These are phyloP conservation scores for Globisporangium middletonii DNA, from an alignment of 352 stramenopile species.

Conservation along the genomic window DNA sequence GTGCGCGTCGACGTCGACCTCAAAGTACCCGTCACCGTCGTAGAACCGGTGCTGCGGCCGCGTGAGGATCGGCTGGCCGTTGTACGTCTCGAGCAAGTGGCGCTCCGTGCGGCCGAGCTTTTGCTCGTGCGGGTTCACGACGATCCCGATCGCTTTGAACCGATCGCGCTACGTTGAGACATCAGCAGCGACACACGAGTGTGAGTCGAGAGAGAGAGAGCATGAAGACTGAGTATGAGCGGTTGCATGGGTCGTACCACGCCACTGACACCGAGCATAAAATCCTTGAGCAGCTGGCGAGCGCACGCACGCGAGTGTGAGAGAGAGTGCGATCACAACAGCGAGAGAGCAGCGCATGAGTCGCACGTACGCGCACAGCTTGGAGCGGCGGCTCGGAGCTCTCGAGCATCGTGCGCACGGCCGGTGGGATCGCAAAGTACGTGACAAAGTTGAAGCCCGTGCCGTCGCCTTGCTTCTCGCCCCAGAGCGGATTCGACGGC, in stretches of 20 bases:
- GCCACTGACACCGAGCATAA: constrained; percentile 28
- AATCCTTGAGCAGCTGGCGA: constrained; percentile 31
- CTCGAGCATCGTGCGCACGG: constrained; percentile 51
- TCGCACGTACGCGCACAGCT: constrained; percentile 33
- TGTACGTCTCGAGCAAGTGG: constrained; percentile 78
- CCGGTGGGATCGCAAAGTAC: constrained; percentile 63
- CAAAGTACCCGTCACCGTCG: constrained; percentile 64
- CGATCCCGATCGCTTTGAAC: constrained; percentile 79
- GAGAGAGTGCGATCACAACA: not conserved
- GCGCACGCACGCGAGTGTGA: not conserved
- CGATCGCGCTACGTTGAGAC: constrained; percentile 41
- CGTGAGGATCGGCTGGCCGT: constrained; percentile 76
- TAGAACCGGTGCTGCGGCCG: constrained; percentile 77
- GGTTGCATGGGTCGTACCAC: constrained; percentile 15
- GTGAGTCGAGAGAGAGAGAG: not conserved
- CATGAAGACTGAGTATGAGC: not conserved
- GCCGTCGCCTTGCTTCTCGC: constrained; percentile 67
- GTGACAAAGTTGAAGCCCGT: constrained; percentile 78
- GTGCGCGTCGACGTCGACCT: constrained; percentile 78
- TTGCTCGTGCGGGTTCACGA: constrained; percentile 71
- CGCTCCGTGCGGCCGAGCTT: constrained; percentile 62
- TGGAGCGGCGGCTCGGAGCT: constrained; percentile 29
- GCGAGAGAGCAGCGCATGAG: not conserved
- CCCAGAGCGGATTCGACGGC: constrained; percentile 79
- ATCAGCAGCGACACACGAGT: not conserved